Evolutionary conservation across 208 protist genomes (phyloP), one percentile per base, ranked within the genome.

Genomic region (Angomonas ambiguus): DNA sequence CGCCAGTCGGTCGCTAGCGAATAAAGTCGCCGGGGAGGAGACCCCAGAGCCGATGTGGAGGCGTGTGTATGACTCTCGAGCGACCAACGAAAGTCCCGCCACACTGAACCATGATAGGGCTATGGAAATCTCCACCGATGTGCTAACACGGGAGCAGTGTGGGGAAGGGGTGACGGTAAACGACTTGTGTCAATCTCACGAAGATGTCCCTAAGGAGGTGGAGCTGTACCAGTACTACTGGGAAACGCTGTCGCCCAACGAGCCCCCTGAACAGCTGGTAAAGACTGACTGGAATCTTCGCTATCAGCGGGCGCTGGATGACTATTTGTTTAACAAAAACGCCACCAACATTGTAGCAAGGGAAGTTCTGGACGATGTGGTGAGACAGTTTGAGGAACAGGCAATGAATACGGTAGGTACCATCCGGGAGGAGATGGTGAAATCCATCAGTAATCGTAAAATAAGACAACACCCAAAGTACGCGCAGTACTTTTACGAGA

Each of bases 151-250:
- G 30, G 24, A 33, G 30, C 56, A 38, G 30, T 25, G n/a, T 25
- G 24, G 24, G 25, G n/a, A 13, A 18, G 62, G 62, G 25, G 31
- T 61, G 10, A 31, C 24, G 2, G 10, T 55, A 45, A 27, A 53
- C 11, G 62, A 53, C 16, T n/a, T 67, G 25, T 24, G 25, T 2
- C 20, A 42, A 2, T 28, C 31, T 1, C 22, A 30, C n/a, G 32
- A 38, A 3, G 51, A 62, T n/a, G 51, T 81, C 3, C 72, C 75
- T 16, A 33, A 31, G 0, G 70, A 78, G 2, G 48, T 63, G 1
- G 51, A 45, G 2, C 51, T 89, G 0, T 78, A 74, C 32, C 25
- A 76, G 5, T 76, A 85, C 42, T 89, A 84, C 65, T 89, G 83
- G 81, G 30, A 31, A 3, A 34, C 6, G 0, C 1, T 69, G 13